Conservation (phyloP, 805 yeast genomes). For the Schizosaccharomyces octosporus region DNA sequence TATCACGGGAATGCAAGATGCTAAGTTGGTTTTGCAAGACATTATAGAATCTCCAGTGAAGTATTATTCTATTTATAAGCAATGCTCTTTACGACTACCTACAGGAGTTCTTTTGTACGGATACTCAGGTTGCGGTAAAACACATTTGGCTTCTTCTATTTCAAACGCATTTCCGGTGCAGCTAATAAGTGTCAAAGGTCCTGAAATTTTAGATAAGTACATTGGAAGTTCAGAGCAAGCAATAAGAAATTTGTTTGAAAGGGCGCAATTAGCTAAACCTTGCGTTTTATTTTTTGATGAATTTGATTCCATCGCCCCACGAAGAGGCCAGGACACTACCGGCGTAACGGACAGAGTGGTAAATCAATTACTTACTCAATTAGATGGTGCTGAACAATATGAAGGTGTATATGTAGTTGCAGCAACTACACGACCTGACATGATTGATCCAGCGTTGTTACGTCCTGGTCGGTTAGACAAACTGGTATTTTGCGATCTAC, state of each 20-base stretch:
- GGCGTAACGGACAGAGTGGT: slow-evolving; percentile 96
- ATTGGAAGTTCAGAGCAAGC: slow-evolving; percentile 95
- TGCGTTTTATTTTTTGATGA: slow-evolving; percentile 85
- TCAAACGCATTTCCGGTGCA: slow-evolving; percentile 85
- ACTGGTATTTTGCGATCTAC: slow-evolving; percentile 74
- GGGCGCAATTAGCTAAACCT: slow-evolving; percentile 87
- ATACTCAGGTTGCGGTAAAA: slow-evolving; percentile 94
- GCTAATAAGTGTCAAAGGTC: slow-evolving; percentile 83
- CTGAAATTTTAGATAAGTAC: slow-evolving; percentile 80
- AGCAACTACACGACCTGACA: slow-evolving; percentile 86
- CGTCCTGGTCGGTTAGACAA: slow-evolving; percentile 94
- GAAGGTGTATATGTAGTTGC: slow-evolving; percentile 93
- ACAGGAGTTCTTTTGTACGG: slow-evolving; percentile 84
- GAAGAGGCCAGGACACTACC: slow-evolving; percentile 82
- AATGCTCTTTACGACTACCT: slow-evolving; percentile 64
- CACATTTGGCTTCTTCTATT: slow-evolving; percentile 74
- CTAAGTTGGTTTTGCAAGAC: slow-evolving; percentile 53
- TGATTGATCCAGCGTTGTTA: slow-evolving; percentile 78
- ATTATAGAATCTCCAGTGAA: slow-evolving; percentile 94
- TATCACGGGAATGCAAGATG: slow-evolving; percentile 28
- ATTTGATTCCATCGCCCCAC: slow-evolving; percentile 91
- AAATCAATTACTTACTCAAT: slow-evolving; percentile 85
- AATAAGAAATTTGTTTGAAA: slow-evolving; percentile 73
- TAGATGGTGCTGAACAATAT: slow-evolving; percentile 97
- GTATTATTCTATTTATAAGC: slow-evolving; percentile 81